These are phyloP conservation scores for Dissophora ornata DNA, from an alignment of 192 early-diverging fungal species.

Conservation along the genomic window DNA sequence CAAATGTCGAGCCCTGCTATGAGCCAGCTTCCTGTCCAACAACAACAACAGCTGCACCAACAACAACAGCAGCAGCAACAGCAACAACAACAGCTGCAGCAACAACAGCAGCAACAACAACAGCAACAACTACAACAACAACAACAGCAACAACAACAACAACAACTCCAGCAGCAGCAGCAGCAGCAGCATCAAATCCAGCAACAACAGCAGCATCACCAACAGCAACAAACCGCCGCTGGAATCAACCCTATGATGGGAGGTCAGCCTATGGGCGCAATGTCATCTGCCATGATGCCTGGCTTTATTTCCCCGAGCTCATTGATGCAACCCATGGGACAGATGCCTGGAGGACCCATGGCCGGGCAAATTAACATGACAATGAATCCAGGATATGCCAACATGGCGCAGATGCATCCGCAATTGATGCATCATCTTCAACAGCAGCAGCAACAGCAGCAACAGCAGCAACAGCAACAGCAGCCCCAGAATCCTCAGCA, in stretches of 20 bases:
- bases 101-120: conserved; percentile 17
- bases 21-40: background rate
- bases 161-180: conserved; percentile 23
- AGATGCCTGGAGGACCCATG: conserved; percentile 26
- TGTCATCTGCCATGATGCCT: conserved; percentile 31
- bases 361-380: conserved; percentile 38
- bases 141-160: conserved; percentile 12
- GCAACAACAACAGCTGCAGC: conserved; percentile 7
- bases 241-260: conserved; percentile 43
- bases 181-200: conserved; percentile 18
- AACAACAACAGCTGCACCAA: background rate
- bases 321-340: conserved; percentile 34
- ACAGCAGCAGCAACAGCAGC: conserved; percentile 20
- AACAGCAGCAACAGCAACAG: conserved; percentile 15
- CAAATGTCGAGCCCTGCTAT: conserved; percentile 15
- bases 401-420: conserved; percentile 40
- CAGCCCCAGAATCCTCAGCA: conserved; percentile 25
- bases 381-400: conserved; percentile 30
- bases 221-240: background rate
- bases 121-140: conserved; percentile 17
- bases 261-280: conserved; percentile 12
- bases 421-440: conserved; percentile 49
- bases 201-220: conserved; percentile 5
- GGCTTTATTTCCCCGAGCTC: conserved; percentile 41
- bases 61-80: conserved; percentile 16